Conservation (phyloP, 306 rosid species). For the Hylodesmum podocarpum region DNA sequence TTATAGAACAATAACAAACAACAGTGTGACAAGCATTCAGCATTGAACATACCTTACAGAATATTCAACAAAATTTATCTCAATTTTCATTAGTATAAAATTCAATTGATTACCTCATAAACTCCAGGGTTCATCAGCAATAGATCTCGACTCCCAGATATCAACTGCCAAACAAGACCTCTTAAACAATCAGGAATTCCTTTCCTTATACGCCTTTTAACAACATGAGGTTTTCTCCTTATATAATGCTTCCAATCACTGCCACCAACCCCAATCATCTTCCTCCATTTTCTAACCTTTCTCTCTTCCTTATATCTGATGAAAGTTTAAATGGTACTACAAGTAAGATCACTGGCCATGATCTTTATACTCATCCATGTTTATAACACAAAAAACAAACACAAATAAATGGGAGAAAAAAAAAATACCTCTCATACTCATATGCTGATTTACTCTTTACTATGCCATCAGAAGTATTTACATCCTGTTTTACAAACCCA, state of each 20-base stretch:
- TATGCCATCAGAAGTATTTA: conserved; percentile 54
- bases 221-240: conserved; percentile 88
- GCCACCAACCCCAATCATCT: conserved; percentile 99
- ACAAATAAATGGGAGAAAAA: conserved; percentile 1
- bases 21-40: conserved; percentile 18
- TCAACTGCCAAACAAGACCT: conserved; percentile 98
- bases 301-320: conserved; percentile 71
- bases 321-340: conserved; percentile 12
- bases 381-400: conserved; percentile 12
- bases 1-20: conserved; percentile 11
- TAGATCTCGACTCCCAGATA: conserved; percentile 96
- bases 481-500: conserved; percentile 80
- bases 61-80: background rate
- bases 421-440: conserved; percentile 61
- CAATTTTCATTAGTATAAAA: conserved; percentile 18
- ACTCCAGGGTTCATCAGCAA: conserved; percentile 98
- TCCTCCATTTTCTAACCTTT: conserved; percentile 97
- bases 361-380: background rate
- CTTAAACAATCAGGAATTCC: conserved; percentile 99
- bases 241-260: conserved; percentile 97
- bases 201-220: conserved; percentile 93
- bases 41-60: background rate
- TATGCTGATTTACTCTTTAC: conserved; percentile 54
- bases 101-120: conserved; percentile 69
- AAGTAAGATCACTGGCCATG: background rate